A percentile compares a stretch with the other conserved stretches of the same genome.
These are phyloP conservation scores for Dendrobium nobile DNA, from an alignment of 106 monocot genomes.

Conservation along the genomic window DNA sequence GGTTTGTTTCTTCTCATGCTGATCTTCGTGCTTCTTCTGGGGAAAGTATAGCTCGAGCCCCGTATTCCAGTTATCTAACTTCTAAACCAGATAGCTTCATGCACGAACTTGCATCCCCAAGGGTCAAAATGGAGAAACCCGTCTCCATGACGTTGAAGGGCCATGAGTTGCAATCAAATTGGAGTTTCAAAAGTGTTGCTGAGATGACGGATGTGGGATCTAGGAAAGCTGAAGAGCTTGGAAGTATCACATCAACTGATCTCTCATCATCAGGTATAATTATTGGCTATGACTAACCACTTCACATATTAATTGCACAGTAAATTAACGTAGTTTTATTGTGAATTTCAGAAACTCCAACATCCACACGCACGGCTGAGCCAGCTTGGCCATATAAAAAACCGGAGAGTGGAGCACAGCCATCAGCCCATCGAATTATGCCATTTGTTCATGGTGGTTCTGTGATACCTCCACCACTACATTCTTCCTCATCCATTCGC, in stretches of 20 bases:
- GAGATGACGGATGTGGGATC: constrained; percentile 23
- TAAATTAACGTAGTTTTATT: not conserved
- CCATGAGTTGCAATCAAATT: constrained; percentile 37
- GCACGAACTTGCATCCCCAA: constrained; percentile 40
- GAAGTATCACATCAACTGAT: constrained; percentile 10
- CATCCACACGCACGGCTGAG: constrained; percentile 25
- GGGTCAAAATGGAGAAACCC: constrained; percentile 30
- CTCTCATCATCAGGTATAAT: constrained; percentile 24
- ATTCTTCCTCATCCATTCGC: constrained; percentile 30
- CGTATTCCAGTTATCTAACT: constrained; percentile 15
- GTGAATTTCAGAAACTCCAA: constrained; percentile 10
- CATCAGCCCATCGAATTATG: constrained; percentile 18
- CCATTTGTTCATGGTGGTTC: constrained; percentile 29
- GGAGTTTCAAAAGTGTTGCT: constrained; percentile 22
- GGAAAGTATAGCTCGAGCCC: constrained; percentile 26
- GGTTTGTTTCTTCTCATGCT: constrained; percentile 25
- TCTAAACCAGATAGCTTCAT: constrained; percentile 22
- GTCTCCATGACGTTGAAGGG: constrained; percentile 17
- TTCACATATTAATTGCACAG: not conserved
- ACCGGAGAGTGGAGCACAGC: constrained; percentile 28
- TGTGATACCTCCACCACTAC: constrained; percentile 52
- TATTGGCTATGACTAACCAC: not conserved
- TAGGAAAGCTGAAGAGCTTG: constrained; percentile 20
- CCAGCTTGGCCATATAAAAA: constrained; percentile 40
- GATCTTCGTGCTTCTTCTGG: constrained; percentile 15